Percentiles rank a stretch among this genome's conserved stretches.
These are phyloP conservation scores for Didymella sp. DNA, from an alignment of 2,329 filamentous ascomycete genomes.

Conservation along the genomic window DNA sequence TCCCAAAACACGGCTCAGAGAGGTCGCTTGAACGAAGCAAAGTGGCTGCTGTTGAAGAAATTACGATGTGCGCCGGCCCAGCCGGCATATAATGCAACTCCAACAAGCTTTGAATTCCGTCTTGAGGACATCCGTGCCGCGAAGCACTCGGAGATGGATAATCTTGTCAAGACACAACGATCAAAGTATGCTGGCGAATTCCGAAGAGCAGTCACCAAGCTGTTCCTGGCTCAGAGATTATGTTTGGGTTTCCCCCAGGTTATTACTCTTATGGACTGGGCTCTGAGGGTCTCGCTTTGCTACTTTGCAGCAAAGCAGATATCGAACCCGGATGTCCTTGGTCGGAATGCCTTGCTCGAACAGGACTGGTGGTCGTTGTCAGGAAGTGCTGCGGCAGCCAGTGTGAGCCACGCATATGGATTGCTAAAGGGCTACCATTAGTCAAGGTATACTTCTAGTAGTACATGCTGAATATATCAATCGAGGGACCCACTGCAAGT, in stretches of 20 bases:
- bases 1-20: conserved; percentile 31
- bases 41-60: conserved; percentile 49
- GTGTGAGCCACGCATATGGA: conserved; percentile 36
- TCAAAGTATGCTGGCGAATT: conserved; percentile 41
- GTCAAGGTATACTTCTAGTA: not conserved
- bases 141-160: conserved; percentile 51
- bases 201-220: conserved; percentile 47
- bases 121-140: conserved; percentile 49
- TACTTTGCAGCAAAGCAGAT: conserved; percentile 28
- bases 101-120: conserved; percentile 20
- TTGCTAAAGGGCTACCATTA: conserved; percentile 37
- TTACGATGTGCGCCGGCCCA: conserved; percentile 52
- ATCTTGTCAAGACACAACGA: conserved; percentile 39
- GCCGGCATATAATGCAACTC: conserved; percentile 45
- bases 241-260: conserved; percentile 48
- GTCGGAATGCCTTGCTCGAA: not conserved
- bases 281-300: conserved; percentile 69
- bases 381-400: conserved; percentile 10
- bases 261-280: conserved; percentile 73
- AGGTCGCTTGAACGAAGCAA: conserved; percentile 31
- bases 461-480: not conserved
- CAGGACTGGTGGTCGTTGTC: conserved; percentile 13
- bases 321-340: not conserved
- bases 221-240: conserved; percentile 54
- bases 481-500: not conserved